Evolutionary conservation across 805 yeast genomes (phyloP).

Genomic region (Ogataea ramenticola): DNA sequence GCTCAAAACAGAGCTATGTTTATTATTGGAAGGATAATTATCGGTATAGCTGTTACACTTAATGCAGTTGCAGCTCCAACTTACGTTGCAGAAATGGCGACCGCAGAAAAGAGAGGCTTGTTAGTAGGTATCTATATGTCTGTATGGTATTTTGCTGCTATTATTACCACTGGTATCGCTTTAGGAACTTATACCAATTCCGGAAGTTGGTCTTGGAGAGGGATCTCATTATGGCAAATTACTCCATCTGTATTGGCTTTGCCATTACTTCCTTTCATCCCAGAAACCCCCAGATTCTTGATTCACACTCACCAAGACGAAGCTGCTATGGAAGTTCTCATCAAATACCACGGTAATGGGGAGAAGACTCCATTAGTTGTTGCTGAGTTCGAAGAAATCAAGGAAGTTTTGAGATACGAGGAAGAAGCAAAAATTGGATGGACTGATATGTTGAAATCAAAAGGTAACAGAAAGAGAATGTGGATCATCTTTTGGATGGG

Average conservation of each 20-base stretch:
- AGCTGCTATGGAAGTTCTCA: slow-evolving; percentile 20
- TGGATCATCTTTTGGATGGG: slow-evolving; percentile 22
- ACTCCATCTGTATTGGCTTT: slow-evolving; percentile 19
- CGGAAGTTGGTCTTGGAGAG: slow-evolving; percentile 26
- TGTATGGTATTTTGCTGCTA: slow-evolving; percentile 22
- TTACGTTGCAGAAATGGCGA: slow-evolving; percentile 28
- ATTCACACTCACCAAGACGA: slow-evolving; percentile 17
- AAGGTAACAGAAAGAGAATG: slow-evolving; percentile 18
- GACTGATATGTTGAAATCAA: slow-evolving; percentile 14
- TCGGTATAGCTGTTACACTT: slow-evolving; percentile 29
- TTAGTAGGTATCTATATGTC: slow-evolving; percentile 22
- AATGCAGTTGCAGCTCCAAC: slow-evolving; percentile 27
- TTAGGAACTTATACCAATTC: slow-evolving; percentile 19
- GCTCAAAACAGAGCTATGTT: slow-evolving; percentile 31
- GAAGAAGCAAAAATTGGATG: slow-evolving; percentile 16
- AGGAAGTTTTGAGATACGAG: slow-evolving; percentile 14
- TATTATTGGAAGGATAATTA: slow-evolving; percentile 27
- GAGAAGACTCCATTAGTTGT: slow-evolving; percentile 11
- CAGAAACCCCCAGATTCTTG: slow-evolving; percentile 29
- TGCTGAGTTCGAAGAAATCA: slow-evolving; percentile 18
- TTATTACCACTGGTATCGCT: slow-evolving; percentile 22
- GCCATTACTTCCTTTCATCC: slow-evolving; percentile 16
- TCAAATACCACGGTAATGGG: slow-evolving; percentile 17
- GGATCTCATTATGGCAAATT: slow-evolving; percentile 20
- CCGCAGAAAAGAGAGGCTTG: slow-evolving; percentile 23